A percentile compares a stretch with the other conserved stretches of the same genome.
Evolutionary conservation across 2,329 filamentous ascomycete species (phyloP).

Genomic region (Fusarium sp.): DNA sequence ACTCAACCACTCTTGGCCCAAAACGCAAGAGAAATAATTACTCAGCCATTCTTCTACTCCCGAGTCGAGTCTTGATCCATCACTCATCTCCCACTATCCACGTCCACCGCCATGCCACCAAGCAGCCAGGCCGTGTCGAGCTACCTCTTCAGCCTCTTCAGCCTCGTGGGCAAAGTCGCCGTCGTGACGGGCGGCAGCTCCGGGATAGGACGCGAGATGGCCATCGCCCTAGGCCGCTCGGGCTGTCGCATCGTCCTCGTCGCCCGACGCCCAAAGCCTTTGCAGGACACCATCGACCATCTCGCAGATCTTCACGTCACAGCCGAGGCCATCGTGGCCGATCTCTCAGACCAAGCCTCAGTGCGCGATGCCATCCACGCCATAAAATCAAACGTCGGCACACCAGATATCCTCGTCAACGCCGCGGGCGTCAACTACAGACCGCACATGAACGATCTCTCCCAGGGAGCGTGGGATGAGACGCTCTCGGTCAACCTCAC

Average conservation of each 20-base stretch:
- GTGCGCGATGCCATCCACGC: conserved; percentile 29
- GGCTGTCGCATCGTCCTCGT: conserved; percentile 49
- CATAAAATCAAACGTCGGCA: conserved; percentile 39
- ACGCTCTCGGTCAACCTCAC: conserved; percentile 50
- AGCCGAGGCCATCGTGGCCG: conserved; percentile 36
- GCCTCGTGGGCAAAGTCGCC: conserved; percentile 46
- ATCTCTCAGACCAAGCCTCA: conserved; percentile 32
- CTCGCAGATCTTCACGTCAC: conserved; percentile 43
- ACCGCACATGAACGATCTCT: conserved; percentile 47
- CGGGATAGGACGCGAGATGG: conserved; percentile 51
- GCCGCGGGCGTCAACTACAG: conserved; percentile 48
- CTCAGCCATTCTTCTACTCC: background rate
- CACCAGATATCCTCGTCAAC: conserved; percentile 50
- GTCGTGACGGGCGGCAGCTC: conserved; percentile 51
- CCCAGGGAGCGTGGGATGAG: conserved; percentile 46
- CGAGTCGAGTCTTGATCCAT: background rate
- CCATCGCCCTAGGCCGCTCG: conserved; percentile 45
- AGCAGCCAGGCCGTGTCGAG: conserved; percentile 11
- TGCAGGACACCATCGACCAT: conserved; percentile 40
- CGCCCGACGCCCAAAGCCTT: conserved; percentile 43
- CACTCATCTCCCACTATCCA: background rate
- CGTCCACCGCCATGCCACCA: conserved; percentile 24
- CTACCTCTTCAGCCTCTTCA: conserved; percentile 48
- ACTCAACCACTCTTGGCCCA: conserved; percentile 2
- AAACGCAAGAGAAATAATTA: background rate